Evolutionary conservation across 2,329 filamentous ascomycete species (phyloP), one percentile per base, ranked within the genome.

Genomic region (Tolypocladium paradoxum): DNA sequence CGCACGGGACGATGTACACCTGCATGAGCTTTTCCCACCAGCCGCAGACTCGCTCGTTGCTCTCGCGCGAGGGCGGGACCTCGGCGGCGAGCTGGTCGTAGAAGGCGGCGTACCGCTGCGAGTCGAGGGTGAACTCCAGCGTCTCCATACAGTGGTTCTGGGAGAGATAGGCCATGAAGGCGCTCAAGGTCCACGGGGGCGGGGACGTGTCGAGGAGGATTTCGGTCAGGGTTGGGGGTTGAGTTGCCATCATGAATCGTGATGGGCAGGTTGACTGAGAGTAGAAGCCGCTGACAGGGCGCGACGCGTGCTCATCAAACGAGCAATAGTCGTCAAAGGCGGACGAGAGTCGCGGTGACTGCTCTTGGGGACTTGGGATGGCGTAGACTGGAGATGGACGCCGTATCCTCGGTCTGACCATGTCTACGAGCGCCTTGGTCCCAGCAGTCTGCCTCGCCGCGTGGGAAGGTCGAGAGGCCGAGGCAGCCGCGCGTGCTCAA

Each of bases 101-200:
- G 53, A 81, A 81, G 54, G 81, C 72, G 51, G 83, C 80, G 67
- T 97, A 99, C 56, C 90, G 82, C 54, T 90, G 87, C 24, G 92
- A 88, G 67, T 96, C 93, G 77, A 96, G 86, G 40, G 91, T 96
- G 69, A 99, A 99, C 66, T 97, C 93, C 38, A 99, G 76, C 1
- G 91, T 96, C 70, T 99, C 93, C 58, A 97, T 76, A 66, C 93
- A 99, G 70, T 97, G 92, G 64, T 97, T 97, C 65, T 95, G 91
- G 1, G 92, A 96, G 4, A 97, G 79, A 64, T 95, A 97, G 53
- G 91, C 91, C 83, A 93, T 97, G 70, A 97, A 97, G 34, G 92
- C 92, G 55, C 83, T 85, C 9, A 96, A 76, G 0, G 91, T 96
- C 79, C 90, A 97, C 60, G 93, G 93, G 40, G 90, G 84, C 9